Evolutionary conservation across 2,329 filamentous ascomycete species (phyloP), one percentile per base, ranked within the genome.

Genomic region (Colletotrichum echinochloae): DNA sequence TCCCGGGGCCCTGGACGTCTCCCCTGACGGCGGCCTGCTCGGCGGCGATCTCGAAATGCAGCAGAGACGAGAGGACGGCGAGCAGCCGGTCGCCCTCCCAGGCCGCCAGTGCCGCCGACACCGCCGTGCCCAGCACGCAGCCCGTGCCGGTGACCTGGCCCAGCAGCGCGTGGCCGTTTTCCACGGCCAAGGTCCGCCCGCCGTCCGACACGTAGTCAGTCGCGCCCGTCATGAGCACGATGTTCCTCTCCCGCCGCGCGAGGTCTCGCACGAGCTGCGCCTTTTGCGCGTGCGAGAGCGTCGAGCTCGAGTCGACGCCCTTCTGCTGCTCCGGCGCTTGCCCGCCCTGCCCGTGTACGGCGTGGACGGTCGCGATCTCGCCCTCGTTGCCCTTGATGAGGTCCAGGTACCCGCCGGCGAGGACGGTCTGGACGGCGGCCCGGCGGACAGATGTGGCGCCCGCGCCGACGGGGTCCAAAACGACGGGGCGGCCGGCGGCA

Each of bases 371-470:
- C 57, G 88, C 85, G 72, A 98, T 94, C 80, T 98, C 96, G 64
- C 92, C 90, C 78, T 97, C 94, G 81, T 98, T 98, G 59, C 95
- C 95, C 79, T 98, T 98, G 81, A 98, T 95, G 51, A 98, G 85
- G 79, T 94, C 90, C 76, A 97, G 93, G 79, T 93, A 93, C 48
- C 94, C 94, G 3, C 85, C 86, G 0, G 88, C 83, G 77, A 98
- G 85, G 46, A 98, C 88, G 2, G 86, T 86, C 69, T 89, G 89
- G 35, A 95, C 89, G 0, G 94, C 92, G 1, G 87, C 84, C 60
- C 91, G 89, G 16, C 96, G 89, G 54, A 95, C 85, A 39, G 72
- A 64, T 2, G 70, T 71, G 9, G 70, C 72, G 49, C 72, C 72
- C 35, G 73, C 73, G 37, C 95, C 95, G 0, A 98, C 95, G 0